These are phyloP conservation scores for Colletotrichum horii DNA, from an alignment of 2,329 filamentous ascomycete genomes.

Conservation along the genomic window DNA sequence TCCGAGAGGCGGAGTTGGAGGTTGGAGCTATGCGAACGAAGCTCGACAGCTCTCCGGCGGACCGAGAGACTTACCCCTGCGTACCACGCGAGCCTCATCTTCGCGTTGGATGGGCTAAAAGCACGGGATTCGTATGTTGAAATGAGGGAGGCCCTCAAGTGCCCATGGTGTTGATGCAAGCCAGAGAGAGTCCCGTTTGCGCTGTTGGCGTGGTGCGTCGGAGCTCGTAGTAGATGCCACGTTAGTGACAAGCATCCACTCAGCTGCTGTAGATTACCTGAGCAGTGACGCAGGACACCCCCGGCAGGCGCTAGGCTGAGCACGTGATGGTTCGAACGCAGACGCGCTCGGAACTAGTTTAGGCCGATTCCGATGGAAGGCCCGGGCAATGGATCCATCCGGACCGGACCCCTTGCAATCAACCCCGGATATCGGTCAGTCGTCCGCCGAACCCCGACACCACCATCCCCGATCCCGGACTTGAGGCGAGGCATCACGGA, in stretches of 20 bases:
- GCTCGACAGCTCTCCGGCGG: neutral
- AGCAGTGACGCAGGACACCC: slow-evolving; percentile 15
- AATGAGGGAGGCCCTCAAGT: slow-evolving; percentile 31
- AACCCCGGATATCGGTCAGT: neutral
- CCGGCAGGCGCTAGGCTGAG: neutral
- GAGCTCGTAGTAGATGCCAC: slow-evolving; percentile 33
- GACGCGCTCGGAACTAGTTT: neutral
- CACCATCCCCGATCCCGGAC: neutral
- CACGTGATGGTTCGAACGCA: neutral
- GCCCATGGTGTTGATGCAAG: slow-evolving; percentile 36
- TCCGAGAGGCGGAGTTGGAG: neutral
- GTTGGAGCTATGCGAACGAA: neutral
- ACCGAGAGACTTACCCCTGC: slow-evolving; percentile 58
- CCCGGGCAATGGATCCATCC: neutral
- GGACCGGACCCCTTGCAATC: neutral
- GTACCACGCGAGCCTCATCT: slow-evolving; percentile 66
- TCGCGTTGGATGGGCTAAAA: slow-evolving; percentile 35
- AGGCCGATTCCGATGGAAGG: neutral
- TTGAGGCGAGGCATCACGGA: neutral
- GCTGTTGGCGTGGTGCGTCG: slow-evolving; percentile 7
- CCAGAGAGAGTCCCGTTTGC: slow-evolving; percentile 7
- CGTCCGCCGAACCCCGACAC: neutral
- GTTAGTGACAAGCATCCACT: slow-evolving; percentile 28
- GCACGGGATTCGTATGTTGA: slow-evolving; percentile 15
- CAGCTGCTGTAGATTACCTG: slow-evolving; percentile 14